These are phyloP conservation scores for cucumber (Cucumis sativus) DNA, from an alignment of 306 rosid genomes.

Conservation along the genomic window DNA sequence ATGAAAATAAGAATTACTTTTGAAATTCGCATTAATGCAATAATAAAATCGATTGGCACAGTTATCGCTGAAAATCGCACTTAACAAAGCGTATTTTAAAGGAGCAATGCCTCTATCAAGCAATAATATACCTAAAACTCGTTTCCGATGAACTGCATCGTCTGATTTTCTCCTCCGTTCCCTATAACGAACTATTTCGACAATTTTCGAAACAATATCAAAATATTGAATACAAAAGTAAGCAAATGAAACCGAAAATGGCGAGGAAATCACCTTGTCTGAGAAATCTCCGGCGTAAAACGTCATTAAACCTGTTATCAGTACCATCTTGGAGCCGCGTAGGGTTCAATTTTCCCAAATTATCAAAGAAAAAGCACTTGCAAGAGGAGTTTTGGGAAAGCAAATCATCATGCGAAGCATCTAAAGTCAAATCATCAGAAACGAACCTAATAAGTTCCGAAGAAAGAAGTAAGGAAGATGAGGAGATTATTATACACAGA, in stretches of 20 bases:
- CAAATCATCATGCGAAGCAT: constrained; percentile 51
- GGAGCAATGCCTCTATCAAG: neutral
- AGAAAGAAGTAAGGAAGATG: neutral
- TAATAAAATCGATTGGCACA: neutral
- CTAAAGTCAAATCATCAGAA: constrained; percentile 19
- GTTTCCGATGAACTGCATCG: constrained; percentile 30
- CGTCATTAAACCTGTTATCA: constrained; percentile 54
- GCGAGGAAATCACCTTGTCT: constrained; percentile 52
- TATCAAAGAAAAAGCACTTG: constrained; percentile 80
- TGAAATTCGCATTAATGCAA: neutral
- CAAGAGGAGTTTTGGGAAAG: constrained; percentile 65
- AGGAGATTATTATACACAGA: constrained; percentile 19
- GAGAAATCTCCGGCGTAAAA: constrained; percentile 79
- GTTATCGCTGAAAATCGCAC: neutral
- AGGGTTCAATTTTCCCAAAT: constrained; percentile 41
- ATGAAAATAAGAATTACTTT: neutral
- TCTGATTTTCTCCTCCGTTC: constrained; percentile 44
- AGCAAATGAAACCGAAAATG: neutral
- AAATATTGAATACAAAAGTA: neutral
- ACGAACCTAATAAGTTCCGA: neutral
- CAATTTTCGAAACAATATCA: constrained; percentile 7
- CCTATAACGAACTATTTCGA: constrained; percentile 42
- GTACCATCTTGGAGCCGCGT: constrained; percentile 23
- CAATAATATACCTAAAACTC: constrained; percentile 29
- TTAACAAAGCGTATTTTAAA: neutral